Percentiles rank a stretch among this genome's conserved stretches.
Conservation (phyloP, 164 flowering plant genomes). For the Vitis labrusca region DNA sequence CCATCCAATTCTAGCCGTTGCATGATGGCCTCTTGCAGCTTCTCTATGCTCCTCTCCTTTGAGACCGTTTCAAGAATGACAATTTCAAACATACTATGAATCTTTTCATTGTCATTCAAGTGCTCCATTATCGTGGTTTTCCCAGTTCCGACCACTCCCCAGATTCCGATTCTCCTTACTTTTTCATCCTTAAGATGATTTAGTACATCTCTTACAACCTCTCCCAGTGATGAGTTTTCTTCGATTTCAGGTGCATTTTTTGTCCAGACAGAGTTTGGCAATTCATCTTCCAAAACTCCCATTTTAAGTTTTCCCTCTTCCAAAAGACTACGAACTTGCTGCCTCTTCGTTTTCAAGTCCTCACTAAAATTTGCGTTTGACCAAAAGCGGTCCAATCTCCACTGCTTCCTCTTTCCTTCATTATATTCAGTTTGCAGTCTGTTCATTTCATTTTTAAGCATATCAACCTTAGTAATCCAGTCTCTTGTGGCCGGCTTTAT, state of each 20-base stretch:
- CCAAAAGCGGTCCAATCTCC: too few relatives aligned
- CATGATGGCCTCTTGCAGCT: conserved; percentile 12
- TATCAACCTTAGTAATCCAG: too few relatives aligned
- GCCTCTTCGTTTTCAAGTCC: too few relatives aligned
- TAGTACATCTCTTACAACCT: conserved; percentile 6
- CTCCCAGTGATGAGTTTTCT: background rate
- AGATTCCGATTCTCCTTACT: conserved; percentile 17
- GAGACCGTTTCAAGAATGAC: conserved; percentile 27
- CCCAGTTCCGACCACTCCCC: conserved; percentile 27
- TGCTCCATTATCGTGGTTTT: conserved; percentile 25
- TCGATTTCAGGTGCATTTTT: background rate
- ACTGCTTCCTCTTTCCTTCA: too few relatives aligned
- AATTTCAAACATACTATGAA: conserved; percentile 18
- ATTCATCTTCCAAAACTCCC: background rate
- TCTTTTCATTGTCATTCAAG: conserved; percentile 11
- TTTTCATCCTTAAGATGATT: background rate
- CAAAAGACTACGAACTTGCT: too few relatives aligned
- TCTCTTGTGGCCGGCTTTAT: too few relatives aligned
- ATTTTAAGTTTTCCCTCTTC: too few relatives aligned
- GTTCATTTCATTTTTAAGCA: too few relatives aligned
- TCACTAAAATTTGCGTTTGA: too few relatives aligned
- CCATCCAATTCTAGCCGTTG: conserved; percentile 7
- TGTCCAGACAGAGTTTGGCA: background rate
- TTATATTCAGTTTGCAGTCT: too few relatives aligned
- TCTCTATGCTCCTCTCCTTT: conserved; percentile 1